Conservation (phyloP, 805 yeast genomes). For the Millerago galiae region DNA sequence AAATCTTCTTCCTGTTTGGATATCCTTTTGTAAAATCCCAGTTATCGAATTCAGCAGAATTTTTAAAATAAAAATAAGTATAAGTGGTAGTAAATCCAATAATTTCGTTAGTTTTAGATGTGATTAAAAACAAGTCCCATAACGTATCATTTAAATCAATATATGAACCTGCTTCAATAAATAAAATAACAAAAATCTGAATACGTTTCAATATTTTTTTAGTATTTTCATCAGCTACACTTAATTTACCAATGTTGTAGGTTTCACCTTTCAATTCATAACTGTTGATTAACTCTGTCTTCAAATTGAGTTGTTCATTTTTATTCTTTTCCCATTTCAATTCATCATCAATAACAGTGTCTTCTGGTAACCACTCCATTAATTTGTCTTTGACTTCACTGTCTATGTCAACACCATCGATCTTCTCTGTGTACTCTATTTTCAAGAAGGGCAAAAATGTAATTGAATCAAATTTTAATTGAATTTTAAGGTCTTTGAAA, state of each 20-base stretch:
- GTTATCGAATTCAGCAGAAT: slow-evolving; percentile 43
- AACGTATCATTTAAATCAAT: slow-evolving; percentile 68
- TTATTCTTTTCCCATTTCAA: slow-evolving; percentile 59
- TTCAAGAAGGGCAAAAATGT: slow-evolving; percentile 70
- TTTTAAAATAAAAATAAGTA: slow-evolving; percentile 71
- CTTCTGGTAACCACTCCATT: slow-evolving; percentile 53
- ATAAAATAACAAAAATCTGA: slow-evolving; percentile 74
- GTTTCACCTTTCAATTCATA: slow-evolving; percentile 31
- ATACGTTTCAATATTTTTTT: slow-evolving; percentile 42
- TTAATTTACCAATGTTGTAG: slow-evolving; percentile 45
- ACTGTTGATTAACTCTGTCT: slow-evolving; percentile 23
- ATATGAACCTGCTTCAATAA: slow-evolving; percentile 90
- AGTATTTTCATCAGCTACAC: slow-evolving; percentile 31
- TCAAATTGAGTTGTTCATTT: slow-evolving; percentile 4
- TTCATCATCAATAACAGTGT: slow-evolving; percentile 58
- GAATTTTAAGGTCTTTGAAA: slow-evolving; percentile 60
- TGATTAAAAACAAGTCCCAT: slow-evolving; percentile 72
- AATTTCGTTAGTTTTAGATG: slow-evolving; percentile 34
- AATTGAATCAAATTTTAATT: slow-evolving; percentile 63
- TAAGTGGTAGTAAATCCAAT: slow-evolving; percentile 83
- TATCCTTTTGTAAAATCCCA: slow-evolving; percentile 19
- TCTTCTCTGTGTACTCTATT: slow-evolving; percentile 46
- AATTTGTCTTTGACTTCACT: slow-evolving; percentile 50
- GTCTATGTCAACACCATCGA: slow-evolving; percentile 42
- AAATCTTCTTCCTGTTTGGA: slow-evolving; percentile 60